These are phyloP conservation scores for Parasitella parasitica DNA, from an alignment of 371 early-diverging fungal species.

Conservation along the genomic window DNA sequence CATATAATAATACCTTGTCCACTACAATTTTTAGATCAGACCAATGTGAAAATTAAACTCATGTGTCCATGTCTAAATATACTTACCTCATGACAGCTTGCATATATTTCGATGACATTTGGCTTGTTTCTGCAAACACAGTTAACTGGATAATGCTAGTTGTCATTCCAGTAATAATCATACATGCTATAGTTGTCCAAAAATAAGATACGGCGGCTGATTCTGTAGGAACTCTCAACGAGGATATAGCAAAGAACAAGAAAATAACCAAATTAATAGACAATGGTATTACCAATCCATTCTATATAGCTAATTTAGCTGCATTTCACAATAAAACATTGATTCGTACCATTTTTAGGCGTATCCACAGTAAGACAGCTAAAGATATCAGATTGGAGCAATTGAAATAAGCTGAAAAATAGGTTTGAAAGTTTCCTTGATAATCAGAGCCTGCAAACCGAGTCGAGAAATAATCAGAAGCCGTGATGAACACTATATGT, in stretches of 20 bases:
- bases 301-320: background rate
- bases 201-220: constrained; percentile 44
- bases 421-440: constrained; percentile 69
- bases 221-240: constrained; percentile 1
- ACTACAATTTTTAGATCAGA: constrained; percentile 21
- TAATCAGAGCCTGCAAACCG: constrained; percentile 59
- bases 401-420: constrained; percentile 67
- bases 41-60: too few species aligned
- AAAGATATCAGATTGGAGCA: constrained; percentile 57
- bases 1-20: constrained; percentile 45
- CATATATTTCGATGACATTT: constrained; percentile 64
- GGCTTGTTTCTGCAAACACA: constrained; percentile 69
- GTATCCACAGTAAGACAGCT: constrained; percentile 49
- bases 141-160: constrained; percentile 67
- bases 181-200: constrained; percentile 50
- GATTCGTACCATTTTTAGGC: constrained; percentile 52
- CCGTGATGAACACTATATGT: constrained; percentile 67
- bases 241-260: constrained; percentile 25
- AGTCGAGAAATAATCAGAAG: constrained; percentile 64
- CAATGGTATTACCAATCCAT: constrained; percentile 14
- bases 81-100: constrained; percentile 74
- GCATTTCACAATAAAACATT: too few species aligned
- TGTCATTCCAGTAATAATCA: constrained; percentile 56
- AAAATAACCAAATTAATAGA: constrained; percentile 28
- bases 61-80: background rate